Conservation (phyloP, 805 yeast genomes). For the Metschnikowia reukaufii region DNA sequence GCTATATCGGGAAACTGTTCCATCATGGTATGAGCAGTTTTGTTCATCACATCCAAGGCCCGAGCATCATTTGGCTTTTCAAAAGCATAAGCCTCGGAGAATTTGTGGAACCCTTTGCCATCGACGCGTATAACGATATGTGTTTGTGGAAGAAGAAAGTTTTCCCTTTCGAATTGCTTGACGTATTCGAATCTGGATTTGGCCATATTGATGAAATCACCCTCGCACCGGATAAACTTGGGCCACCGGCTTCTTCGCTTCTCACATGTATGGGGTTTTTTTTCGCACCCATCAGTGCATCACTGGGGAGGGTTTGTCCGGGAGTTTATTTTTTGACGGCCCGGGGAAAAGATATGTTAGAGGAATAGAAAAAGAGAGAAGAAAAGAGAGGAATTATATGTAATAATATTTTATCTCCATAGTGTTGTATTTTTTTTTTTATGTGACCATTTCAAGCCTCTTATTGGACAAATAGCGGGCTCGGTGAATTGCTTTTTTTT, state of each 20-base stretch:
- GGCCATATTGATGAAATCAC: slow-evolving; percentile 51
- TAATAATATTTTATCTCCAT: too few relatives aligned
- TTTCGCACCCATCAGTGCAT: slow-evolving; percentile 3
- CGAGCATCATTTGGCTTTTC: slow-evolving; percentile 82
- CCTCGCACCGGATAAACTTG: slow-evolving; percentile 1
- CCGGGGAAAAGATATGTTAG: too few relatives aligned
- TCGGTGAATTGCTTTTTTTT: neutral
- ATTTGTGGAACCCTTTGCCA: slow-evolving; percentile 91
- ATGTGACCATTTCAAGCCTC: too few relatives aligned
- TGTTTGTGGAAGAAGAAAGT: slow-evolving; percentile 71
- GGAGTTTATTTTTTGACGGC: neutral
- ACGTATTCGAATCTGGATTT: slow-evolving; percentile 89
- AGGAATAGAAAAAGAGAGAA: too few relatives aligned
- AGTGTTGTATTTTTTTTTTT: too few relatives aligned
- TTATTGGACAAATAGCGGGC: too few relatives aligned
- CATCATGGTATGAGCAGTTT: slow-evolving; percentile 68
- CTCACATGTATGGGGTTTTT: neutral
- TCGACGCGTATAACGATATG: slow-evolving; percentile 84
- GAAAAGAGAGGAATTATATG: too few relatives aligned
- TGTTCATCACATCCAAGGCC: slow-evolving; percentile 80
- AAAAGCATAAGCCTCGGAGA: slow-evolving; percentile 71
- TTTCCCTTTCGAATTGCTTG: slow-evolving; percentile 72
- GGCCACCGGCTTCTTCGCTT: neutral
- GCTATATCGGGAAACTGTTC: slow-evolving; percentile 66
- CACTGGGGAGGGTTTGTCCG: neutral